phyloP scores from a whole-genome alignment of 1,284 basidiomycete species.

The Cutaneotrichosporon mucoides region DNA sequence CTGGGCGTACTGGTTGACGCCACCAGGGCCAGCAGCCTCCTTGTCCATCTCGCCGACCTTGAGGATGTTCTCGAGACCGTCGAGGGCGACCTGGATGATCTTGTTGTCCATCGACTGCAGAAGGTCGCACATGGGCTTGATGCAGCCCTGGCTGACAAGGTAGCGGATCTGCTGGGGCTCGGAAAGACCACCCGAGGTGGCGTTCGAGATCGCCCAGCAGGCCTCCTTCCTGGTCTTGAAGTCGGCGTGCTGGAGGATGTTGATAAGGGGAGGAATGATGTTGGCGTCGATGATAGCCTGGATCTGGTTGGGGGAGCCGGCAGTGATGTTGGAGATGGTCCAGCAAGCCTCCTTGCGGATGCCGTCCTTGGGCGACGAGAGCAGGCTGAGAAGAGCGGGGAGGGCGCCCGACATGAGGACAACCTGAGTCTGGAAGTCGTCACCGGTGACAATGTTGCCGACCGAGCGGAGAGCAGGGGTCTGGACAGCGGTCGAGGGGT shows the following conservation, averaged over 20 bases:
- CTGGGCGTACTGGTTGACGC: slow-evolving; percentile 86
- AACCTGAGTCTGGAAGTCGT: slow-evolving; percentile 97
- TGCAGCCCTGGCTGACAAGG: slow-evolving; percentile 95
- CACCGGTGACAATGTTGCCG: slow-evolving; percentile 98
- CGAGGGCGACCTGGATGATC: slow-evolving; percentile 90
- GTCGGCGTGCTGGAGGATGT: slow-evolving; percentile 95
- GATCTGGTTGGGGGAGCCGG: slow-evolving; percentile 93
- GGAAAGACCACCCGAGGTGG: slow-evolving; percentile 94
- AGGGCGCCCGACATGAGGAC: slow-evolving; percentile 95
- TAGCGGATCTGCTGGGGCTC: slow-evolving; percentile 98
- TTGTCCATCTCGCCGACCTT: slow-evolving; percentile 98
- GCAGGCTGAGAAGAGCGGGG: slow-evolving; percentile 81
- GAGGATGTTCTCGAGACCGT: slow-evolving; percentile 97
- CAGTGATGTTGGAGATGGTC: slow-evolving; percentile 99
- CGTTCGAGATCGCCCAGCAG: slow-evolving; percentile 99
- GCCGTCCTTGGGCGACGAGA: slow-evolving; percentile 94
- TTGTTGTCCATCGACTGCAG: slow-evolving; percentile 99
- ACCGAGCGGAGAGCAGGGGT: slow-evolving; percentile 96
- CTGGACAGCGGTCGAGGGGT: slow-evolving; percentile 96
- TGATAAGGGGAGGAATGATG: slow-evolving; percentile 96
- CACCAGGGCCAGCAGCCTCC: slow-evolving; percentile 73
- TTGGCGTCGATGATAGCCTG: slow-evolving; percentile 68
- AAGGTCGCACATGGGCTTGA: slow-evolving; percentile 96
- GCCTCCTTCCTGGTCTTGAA: slow-evolving; percentile 99
- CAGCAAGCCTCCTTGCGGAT: slow-evolving; percentile 91